Conservation (phyloP, 2,329 filamentous ascomycete genomes). For the Diaporthe sp. region DNA sequence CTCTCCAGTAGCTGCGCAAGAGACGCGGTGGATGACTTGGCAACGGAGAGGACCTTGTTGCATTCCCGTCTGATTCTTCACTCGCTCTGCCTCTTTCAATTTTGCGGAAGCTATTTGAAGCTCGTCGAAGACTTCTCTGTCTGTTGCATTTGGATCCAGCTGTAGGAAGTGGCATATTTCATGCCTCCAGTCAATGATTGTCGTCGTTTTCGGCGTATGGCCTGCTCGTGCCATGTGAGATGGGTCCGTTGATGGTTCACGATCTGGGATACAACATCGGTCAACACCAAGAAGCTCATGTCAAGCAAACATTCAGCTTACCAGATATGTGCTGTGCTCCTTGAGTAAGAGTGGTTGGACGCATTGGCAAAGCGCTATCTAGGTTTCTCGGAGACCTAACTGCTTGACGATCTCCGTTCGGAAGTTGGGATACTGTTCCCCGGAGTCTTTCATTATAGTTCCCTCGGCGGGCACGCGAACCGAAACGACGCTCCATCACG, state of each 20-base stretch:
- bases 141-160: background rate
- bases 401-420: background rate
- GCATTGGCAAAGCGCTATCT: background rate
- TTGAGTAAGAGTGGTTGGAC: too few relatives aligned
- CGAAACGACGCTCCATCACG: too few relatives aligned
- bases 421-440: background rate
- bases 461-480: too few relatives aligned
- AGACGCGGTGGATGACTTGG: background rate
- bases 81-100: background rate
- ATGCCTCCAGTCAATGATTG: background rate
- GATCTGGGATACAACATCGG: background rate
- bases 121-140: background rate
- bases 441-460: too few relatives aligned
- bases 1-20: background rate
- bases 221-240: background rate
- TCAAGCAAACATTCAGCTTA: background rate
- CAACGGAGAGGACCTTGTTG: background rate
- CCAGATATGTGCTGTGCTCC: too few relatives aligned
- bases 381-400: background rate
- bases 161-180: background rate
- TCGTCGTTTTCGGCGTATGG: background rate
- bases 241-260: rapidly evolving
- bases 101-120: background rate
- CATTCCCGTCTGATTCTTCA: too few relatives aligned
- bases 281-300: background rate